These are phyloP conservation scores for Yueomyces sp. DNA, from an alignment of 1,139 yeast genomes.

Conservation along the genomic window DNA sequence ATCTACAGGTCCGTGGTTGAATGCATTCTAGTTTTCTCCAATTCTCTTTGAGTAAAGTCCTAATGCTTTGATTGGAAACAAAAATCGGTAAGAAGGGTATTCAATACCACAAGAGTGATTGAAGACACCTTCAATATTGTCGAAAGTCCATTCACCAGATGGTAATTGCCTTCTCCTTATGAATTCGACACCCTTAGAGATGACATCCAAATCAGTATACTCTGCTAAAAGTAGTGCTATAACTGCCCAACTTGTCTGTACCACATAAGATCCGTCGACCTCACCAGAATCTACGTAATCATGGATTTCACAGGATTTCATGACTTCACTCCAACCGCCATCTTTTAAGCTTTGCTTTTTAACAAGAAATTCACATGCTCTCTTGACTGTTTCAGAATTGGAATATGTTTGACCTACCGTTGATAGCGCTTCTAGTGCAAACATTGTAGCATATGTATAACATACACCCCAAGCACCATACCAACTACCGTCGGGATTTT, in stretches of 20 bases:
- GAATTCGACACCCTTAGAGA: conserved; percentile 50
- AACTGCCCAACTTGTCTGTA: conserved; percentile 89
- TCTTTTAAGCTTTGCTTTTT: conserved; percentile 57
- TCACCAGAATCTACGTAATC: conserved; percentile 47
- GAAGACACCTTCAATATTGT: conserved; percentile 89
- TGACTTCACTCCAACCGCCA: conserved; percentile 96
- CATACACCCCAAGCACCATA: conserved; percentile 99
- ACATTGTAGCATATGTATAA: conserved; percentile 93
- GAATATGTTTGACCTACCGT: conserved; percentile 54
- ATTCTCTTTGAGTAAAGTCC: conserved; percentile 43
- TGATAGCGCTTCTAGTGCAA: conserved; percentile 84
- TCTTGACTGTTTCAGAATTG: conserved; percentile 48
- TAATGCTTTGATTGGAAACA: conserved; percentile 85
- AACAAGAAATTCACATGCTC: conserved; percentile 78
- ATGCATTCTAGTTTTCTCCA: no score
- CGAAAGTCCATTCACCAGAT: conserved; percentile 80
- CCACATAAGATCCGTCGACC: conserved; percentile 48
- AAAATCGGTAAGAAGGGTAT: conserved; percentile 83
- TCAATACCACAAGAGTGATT: conserved; percentile 92
- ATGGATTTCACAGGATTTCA: conserved; percentile 68
- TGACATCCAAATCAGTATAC: conserved; percentile 58
- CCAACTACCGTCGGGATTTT: conserved; percentile 84
- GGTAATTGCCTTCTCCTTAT: conserved; percentile 55
- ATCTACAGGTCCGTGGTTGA: no score
- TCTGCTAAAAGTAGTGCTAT: conserved; percentile 72